Conservation (phyloP, 495 filamentous ascomycete species). For the Opeltia flavorubescens region DNA sequence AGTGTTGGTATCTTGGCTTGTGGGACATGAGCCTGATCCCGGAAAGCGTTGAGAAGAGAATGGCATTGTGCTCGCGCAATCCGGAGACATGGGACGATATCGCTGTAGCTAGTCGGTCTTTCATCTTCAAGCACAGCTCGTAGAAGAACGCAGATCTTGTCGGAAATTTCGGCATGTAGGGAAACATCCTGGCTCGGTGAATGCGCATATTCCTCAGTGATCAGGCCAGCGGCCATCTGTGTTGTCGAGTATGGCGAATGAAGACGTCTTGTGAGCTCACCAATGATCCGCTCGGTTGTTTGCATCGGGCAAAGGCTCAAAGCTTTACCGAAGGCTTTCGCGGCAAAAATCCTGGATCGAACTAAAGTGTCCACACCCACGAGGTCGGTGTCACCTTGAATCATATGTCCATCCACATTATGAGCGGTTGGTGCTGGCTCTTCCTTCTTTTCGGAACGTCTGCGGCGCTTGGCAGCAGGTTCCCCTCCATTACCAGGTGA, state of each 20-base stretch:
- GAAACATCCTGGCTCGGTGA: not conserved
- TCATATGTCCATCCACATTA: conserved; percentile 96
- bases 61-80: conserved; percentile 82
- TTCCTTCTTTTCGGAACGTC: conserved; percentile 69
- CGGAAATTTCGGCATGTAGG: conserved; percentile 17
- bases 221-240: conserved; percentile 67
- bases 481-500: conserved; percentile 42
- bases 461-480: conserved; percentile 53
- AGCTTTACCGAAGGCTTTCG: conserved; percentile 64
- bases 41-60: conserved; percentile 75
- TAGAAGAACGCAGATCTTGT: conserved; percentile 39
- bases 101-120: conserved; percentile 68
- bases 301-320: conserved; percentile 47
- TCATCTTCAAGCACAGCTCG: conserved; percentile 64
- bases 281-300: conserved; percentile 29
- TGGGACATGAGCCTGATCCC: conserved; percentile 68
- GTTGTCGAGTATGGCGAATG: conserved; percentile 64
- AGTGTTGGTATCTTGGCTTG: conserved; percentile 58
- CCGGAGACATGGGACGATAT: conserved; percentile 76
- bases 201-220: conserved; percentile 75
- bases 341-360: conserved; percentile 74
- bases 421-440: conserved; percentile 52
- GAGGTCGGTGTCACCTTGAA: conserved; percentile 88
- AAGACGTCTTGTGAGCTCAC: conserved; percentile 22
- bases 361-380: conserved; percentile 80